Evolutionary conservation across 768 basidiomycete genomes (phyloP), one percentile per base, ranked within the genome.

Genomic region (Heimioporus sp.): DNA sequence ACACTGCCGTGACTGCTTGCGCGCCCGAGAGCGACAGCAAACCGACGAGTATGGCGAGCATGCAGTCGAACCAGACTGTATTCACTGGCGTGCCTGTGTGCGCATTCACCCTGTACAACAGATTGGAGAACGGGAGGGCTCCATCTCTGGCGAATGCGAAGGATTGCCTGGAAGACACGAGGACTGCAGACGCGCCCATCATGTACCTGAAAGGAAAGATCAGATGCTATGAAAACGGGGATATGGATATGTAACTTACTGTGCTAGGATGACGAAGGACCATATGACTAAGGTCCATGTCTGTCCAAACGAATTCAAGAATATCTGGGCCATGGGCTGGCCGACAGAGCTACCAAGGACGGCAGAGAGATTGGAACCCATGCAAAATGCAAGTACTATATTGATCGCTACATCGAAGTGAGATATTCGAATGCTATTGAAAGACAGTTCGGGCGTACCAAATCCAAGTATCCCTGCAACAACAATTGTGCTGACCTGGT

Each of bases 131-230:
- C 3, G 84, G 84, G 0, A 86, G 76, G 2, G 79, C 81, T 11
- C 80, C 81, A 53, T 85, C 80, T 17, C 83, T 73, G 9, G 79
- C 68, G 57, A 82, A 81, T 5, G 81, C 80, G 53, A 80, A 81
- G 10, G 72, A 70, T 60, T 81, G 81, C 20, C 80, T 76, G 2
- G 79, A 80, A 20, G 79, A 70, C 1, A 75, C 75, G 10, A 78
- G 68, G 32, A 79, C 56, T 66, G 67, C 43, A 36, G 56, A 49
- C 1, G 76, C 70, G 13, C 74, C 77, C 72, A 79, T 73, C 71
- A 76, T 74, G 52, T 72, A 75, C 46, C 73, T 74, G 42, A 30
- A 48, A 43, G 24, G 24, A 28, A 28, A 28, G 24, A 28, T 28
- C 10, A 21, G 16, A 39, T 40, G 28, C 24, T 16, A 42, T 2